Conservation (phyloP, 108 stramenopile species). For the Skeletonema tropicum region DNA sequence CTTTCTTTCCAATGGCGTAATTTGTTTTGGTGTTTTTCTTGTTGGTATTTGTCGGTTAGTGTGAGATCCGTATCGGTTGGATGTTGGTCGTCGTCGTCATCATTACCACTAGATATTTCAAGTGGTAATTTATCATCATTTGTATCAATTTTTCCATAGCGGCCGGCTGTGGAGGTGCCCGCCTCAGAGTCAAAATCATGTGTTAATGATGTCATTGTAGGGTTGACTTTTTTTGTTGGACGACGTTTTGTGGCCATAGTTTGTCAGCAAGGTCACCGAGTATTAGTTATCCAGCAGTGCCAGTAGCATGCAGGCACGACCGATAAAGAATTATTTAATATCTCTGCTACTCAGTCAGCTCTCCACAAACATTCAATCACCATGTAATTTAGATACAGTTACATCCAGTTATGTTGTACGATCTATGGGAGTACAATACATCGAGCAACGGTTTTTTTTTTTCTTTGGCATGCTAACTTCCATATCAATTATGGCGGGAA, state of each 20-base stretch:
- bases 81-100: not conserved
- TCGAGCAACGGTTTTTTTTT: too few species aligned
- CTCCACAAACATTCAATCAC: too few species aligned
- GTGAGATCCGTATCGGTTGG: not conserved
- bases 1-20: conserved; percentile 74
- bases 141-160: not conserved
- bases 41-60: conserved; percentile 41
- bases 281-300: too few species aligned
- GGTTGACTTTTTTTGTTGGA: not conserved
- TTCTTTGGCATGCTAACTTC: too few species aligned
- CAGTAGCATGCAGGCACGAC: too few species aligned
- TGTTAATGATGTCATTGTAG: not conserved
- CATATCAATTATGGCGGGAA: too few species aligned
- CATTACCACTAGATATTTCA: conserved; percentile 5
- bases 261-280: not conserved
- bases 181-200: not conserved
- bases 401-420: too few species aligned
- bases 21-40: conserved; percentile 40
- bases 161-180: not conserved
- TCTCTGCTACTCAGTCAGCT: too few species aligned
- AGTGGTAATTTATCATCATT: not conserved
- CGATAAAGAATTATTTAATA: too few species aligned
- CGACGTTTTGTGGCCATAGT: conserved; percentile 1
- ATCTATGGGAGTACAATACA: too few species aligned
- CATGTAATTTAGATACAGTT: too few species aligned